These are phyloP conservation scores for Phialophora chinensis DNA, from an alignment of 2,329 filamentous ascomycete genomes.

Conservation along the genomic window DNA sequence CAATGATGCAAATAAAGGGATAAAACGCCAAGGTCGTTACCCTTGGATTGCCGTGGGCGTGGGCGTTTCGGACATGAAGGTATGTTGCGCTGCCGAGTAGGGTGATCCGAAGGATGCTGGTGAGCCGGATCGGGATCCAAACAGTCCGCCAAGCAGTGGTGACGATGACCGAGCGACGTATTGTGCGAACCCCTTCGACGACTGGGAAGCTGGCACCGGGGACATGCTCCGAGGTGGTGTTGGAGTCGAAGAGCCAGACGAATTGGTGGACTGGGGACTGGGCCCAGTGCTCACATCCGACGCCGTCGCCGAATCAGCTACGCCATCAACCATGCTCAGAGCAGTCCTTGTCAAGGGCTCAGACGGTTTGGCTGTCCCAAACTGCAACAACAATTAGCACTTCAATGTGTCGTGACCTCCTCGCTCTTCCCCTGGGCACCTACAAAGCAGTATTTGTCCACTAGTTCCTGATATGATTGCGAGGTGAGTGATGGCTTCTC, in stretches of 20 bases:
- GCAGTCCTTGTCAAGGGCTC: constrained; percentile 37
- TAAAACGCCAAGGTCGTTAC: constrained; percentile 28
- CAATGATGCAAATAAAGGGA: constrained; percentile 16
- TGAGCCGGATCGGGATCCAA: constrained; percentile 49
- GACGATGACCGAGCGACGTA: constrained; percentile 51
- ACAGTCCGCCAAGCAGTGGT: constrained; percentile 49
- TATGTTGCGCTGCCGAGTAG: constrained; percentile 50
- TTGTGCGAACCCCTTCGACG: constrained; percentile 40
- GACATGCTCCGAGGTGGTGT: constrained; percentile 33
- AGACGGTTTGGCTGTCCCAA: constrained; percentile 56
- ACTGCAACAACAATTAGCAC: constrained; percentile 49
- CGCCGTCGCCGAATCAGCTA: constrained; percentile 43
- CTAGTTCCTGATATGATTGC: constrained; percentile 91
- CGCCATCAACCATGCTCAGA: constrained; percentile 46
- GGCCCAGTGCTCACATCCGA: constrained; percentile 37
- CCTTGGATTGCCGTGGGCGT: constrained; percentile 52
- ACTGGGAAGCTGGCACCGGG: constrained; percentile 27
- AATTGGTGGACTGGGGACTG: constrained; percentile 38
- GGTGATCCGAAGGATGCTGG: constrained; percentile 50
- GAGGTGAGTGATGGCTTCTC: constrained; percentile 77
- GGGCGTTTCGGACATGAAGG: constrained; percentile 54
- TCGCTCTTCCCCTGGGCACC: constrained; percentile 62
- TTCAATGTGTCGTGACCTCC: constrained; percentile 38
- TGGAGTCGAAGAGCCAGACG: constrained; percentile 40
- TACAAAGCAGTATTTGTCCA: constrained; percentile 99